Conservation (phyloP, 106 monocot genomes). For the Chionographis japonica region DNA sequence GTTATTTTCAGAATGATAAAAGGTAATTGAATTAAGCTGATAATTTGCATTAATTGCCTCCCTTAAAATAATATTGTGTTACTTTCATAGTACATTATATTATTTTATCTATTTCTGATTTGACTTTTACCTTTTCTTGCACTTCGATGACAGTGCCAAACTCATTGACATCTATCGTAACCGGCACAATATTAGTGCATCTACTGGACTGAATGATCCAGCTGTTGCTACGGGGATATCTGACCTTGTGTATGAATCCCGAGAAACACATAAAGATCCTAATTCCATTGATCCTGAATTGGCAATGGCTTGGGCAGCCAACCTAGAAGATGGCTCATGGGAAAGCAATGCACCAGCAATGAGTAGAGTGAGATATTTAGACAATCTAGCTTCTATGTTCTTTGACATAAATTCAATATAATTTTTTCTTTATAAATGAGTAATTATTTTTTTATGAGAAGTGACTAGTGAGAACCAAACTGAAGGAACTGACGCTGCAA, state of each 20-base stretch:
- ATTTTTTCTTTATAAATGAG: background rate
- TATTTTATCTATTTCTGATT: background rate
- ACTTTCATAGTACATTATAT: no score
- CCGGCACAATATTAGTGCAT: slow-evolving; percentile 88
- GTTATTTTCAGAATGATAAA: no score
- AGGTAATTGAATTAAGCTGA: no score
- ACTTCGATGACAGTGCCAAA: slow-evolving; percentile 54
- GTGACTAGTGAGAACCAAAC: no score
- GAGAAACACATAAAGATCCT: slow-evolving; percentile 46
- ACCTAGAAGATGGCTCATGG: slow-evolving; percentile 74
- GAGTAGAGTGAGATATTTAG: slow-evolving; percentile 54
- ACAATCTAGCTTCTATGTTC: background rate
- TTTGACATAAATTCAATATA: background rate
- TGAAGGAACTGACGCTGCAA: no score
- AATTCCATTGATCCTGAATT: slow-evolving; percentile 78
- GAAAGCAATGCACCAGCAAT: slow-evolving; percentile 79
- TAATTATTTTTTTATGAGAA: no score
- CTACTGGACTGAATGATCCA: slow-evolving; percentile 80
- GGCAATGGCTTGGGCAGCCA: slow-evolving; percentile 96
- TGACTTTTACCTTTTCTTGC: background rate
- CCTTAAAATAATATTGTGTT: no score
- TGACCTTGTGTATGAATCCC: slow-evolving; percentile 85
- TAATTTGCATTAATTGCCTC: no score
- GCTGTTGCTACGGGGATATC: slow-evolving; percentile 98
- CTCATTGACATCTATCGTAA: slow-evolving; percentile 93